Percentiles rank a stretch among this genome's conserved stretches.
phyloP scores from a whole-genome alignment of 352 stramenopile genomes.

The Phytopythium oedochilum region DNA sequence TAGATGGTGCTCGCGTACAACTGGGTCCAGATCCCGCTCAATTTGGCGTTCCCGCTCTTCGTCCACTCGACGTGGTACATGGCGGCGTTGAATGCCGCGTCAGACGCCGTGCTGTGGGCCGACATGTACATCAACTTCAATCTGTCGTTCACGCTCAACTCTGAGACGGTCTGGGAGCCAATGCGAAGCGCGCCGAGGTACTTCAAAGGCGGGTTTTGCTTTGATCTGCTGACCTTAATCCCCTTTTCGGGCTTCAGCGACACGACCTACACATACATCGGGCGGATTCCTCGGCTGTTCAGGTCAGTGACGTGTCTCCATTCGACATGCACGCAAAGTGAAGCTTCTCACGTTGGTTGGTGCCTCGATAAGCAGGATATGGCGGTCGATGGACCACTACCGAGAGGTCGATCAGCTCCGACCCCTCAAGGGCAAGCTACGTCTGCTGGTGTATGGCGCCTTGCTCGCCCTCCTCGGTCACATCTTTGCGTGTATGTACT shows the following conservation, averaged over 20 bases:
- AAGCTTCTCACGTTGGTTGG: too few relatives aligned
- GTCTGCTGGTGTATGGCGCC: conserved; percentile 32
- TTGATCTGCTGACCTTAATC: conserved; percentile 29
- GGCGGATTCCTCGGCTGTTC: conserved; percentile 12
- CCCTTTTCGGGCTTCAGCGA: conserved; percentile 26
- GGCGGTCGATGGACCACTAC: conserved; percentile 22
- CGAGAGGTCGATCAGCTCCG: conserved; percentile 21
- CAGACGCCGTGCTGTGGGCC: conserved; percentile 28
- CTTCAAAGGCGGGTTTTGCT: conserved; percentile 13
- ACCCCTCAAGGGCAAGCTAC: conserved; percentile 33
- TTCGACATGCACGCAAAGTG: neutral
- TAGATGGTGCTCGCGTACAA: conserved; percentile 30
- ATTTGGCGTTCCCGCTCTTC: conserved; percentile 34
- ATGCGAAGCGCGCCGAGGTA: conserved; percentile 22
- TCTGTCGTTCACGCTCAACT: conserved; percentile 15
- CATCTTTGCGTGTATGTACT: conserved; percentile 38
- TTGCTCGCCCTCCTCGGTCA: conserved; percentile 49
- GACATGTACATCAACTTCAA: conserved; percentile 50
- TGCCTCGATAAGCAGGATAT: conserved; percentile 11
- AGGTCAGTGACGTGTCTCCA: conserved; percentile 9
- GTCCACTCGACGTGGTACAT: conserved; percentile 15
- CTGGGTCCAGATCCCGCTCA: conserved; percentile 33
- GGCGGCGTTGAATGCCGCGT: conserved; percentile 13
- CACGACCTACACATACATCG: conserved; percentile 7
- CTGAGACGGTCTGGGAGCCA: conserved; percentile 25